Conservation (phyloP, 306 rosid genomes). For the Gastrolobium bilobum region DNA sequence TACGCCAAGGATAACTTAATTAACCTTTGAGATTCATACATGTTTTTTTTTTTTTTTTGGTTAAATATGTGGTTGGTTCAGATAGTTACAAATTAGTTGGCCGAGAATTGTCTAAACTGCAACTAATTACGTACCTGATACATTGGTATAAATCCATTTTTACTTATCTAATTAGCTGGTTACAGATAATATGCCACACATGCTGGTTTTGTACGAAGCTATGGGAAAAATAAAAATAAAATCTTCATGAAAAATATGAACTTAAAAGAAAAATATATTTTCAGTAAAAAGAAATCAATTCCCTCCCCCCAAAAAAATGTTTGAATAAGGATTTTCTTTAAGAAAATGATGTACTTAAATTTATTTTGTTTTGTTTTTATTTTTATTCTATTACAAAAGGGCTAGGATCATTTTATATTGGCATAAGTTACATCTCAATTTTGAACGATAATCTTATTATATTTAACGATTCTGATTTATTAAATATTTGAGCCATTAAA, state of each 20-base stretch:
- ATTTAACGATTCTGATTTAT: too few species aligned
- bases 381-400: not conserved
- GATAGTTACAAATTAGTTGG: conserved; percentile 10
- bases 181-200: not conserved
- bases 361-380: not conserved
- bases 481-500: too few species aligned
- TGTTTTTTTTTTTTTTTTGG: not conserved
- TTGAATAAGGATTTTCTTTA: too few species aligned
- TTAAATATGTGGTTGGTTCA: not conserved
- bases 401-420: too few species aligned
- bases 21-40: not conserved
- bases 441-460: too few species aligned
- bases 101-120: conserved; percentile 3
- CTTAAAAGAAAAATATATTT: too few species aligned
- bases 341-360: not conserved
- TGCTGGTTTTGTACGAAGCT: too few species aligned
- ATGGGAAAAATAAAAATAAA: too few species aligned
- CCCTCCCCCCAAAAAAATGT: too few species aligned
- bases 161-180: not conserved
- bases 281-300: too few species aligned
- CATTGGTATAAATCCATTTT: conserved; percentile 4
- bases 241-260: too few species aligned
- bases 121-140: not conserved
- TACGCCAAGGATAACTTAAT: not conserved
- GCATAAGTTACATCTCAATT: too few species aligned